phyloP scores from a whole-genome alignment of 2,329 filamentous ascomycete species.

The Helminthosporium solani region DNA sequence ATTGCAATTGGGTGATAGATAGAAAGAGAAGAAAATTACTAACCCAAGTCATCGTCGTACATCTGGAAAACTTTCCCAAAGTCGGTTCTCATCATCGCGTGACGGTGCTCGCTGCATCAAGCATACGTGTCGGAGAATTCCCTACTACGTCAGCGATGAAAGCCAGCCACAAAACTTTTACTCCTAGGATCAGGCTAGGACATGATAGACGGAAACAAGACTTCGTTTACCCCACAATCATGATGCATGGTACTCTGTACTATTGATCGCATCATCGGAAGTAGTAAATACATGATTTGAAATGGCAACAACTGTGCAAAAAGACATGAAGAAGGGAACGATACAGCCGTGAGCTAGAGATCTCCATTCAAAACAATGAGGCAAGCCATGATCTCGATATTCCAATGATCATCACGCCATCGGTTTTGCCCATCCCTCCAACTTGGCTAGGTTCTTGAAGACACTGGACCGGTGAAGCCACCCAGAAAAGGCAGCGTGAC shows the following conservation, averaged over 20 bases:
- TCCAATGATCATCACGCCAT: constrained; percentile 71
- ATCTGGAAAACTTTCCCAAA: no score
- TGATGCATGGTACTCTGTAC: constrained; percentile 82
- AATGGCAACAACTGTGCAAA: constrained; percentile 64
- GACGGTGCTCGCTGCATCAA: no score
- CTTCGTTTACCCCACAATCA: constrained; percentile 79
- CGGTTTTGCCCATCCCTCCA: constrained; percentile 77
- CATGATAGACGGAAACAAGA: constrained; percentile 72
- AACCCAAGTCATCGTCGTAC: neutral
- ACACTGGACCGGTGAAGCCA: constrained; percentile 68
- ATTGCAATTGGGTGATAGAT: constrained; percentile 70
- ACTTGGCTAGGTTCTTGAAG: constrained; percentile 72
- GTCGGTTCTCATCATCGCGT: no score
- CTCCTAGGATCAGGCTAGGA: constrained; percentile 68
- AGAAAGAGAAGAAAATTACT: constrained; percentile 65
- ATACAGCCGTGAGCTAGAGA: constrained; percentile 68
- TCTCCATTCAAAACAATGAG: constrained; percentile 77
- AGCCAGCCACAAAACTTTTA: neutral
- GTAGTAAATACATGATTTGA: no score
- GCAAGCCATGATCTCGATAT: constrained; percentile 69
- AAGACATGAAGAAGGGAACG: constrained; percentile 76
- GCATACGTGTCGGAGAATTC: no score
- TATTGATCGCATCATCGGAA: constrained; percentile 67
- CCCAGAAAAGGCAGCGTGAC: constrained; percentile 76
- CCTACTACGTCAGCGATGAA: no score